Percentiles rank a stretch among this genome's conserved stretches.
Conservation (phyloP, 768 basidiomycete species). For the Agaricus bisporus region DNA sequence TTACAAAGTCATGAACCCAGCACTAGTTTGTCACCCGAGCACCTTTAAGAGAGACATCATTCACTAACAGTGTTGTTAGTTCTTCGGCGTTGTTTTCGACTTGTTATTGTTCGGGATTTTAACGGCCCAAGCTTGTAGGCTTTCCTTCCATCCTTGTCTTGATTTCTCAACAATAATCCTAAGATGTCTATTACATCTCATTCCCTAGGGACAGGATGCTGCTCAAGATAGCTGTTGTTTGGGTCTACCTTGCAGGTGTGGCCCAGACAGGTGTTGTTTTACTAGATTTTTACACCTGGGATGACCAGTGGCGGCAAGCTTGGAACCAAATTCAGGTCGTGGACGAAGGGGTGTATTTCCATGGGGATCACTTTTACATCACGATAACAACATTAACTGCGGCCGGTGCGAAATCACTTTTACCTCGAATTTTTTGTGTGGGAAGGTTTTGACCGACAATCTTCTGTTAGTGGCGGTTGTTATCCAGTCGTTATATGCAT, state of each 20-base stretch:
- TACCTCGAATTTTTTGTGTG: too few species aligned
- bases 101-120: not conserved
- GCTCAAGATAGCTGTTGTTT: too few species aligned
- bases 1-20: too few species aligned
- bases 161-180: not conserved
- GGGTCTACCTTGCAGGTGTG: too few species aligned
- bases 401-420: not conserved
- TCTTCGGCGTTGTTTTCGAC: not conserved
- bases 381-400: not conserved
- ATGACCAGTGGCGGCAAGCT: too few species aligned
- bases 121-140: not conserved
- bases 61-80: too few species aligned
- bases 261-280: too few species aligned
- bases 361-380: too few species aligned
- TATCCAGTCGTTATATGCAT: not conserved
- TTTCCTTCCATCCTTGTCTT: not conserved
- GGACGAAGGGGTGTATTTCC: too few species aligned
- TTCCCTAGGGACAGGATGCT: not conserved
- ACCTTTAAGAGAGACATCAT: too few species aligned
- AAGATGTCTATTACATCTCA: not conserved
- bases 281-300: too few species aligned
- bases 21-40: not conserved
- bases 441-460: not conserved
- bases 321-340: too few species aligned
- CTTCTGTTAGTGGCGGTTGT: not conserved